These are phyloP conservation scores for Auxenochlorella protothecoides DNA, from an alignment of 139 green algal species.

Conservation along the genomic window DNA sequence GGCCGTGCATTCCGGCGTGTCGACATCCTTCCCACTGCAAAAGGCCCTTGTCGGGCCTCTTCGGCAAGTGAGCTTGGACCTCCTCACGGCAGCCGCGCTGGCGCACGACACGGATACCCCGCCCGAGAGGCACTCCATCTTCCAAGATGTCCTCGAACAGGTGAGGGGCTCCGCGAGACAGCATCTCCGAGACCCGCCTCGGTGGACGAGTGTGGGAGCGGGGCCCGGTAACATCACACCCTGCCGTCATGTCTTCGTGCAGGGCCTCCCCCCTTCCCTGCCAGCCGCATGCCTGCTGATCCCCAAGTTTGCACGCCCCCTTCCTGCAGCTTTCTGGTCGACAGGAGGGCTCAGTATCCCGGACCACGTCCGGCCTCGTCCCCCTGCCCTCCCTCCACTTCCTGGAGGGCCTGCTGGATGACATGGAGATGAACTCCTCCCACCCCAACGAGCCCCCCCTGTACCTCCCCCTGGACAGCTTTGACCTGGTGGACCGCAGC, in stretches of 20 bases:
- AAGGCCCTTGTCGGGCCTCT: slow-evolving; percentile 7
- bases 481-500: slow-evolving; percentile 16
- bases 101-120: background rate
- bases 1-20: no score
- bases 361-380: slow-evolving; percentile 3
- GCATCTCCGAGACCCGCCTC: no score
- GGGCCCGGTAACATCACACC: no score
- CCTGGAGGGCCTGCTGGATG: slow-evolving; percentile 25
- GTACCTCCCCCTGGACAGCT: slow-evolving; percentile 16
- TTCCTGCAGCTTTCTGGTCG: no score
- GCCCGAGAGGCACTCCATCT: slow-evolving; percentile 10
- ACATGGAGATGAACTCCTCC: slow-evolving; percentile 13
- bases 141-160: slow-evolving; percentile 22
- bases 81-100: slow-evolving; percentile 8
- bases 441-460: slow-evolving; percentile 8
- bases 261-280: no score
- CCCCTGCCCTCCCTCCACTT: slow-evolving; percentile 28
- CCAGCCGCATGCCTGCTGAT: no score
- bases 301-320: no score
- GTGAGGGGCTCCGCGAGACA: background rate
- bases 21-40: no score
- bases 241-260: no score
- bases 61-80: slow-evolving; percentile 16
- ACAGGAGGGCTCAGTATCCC: no score
- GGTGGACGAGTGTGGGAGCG: no score